Evolutionary conservation across 139 green algal species (phyloP).

Genomic region (Raphidocelis subcapitata): DNA sequence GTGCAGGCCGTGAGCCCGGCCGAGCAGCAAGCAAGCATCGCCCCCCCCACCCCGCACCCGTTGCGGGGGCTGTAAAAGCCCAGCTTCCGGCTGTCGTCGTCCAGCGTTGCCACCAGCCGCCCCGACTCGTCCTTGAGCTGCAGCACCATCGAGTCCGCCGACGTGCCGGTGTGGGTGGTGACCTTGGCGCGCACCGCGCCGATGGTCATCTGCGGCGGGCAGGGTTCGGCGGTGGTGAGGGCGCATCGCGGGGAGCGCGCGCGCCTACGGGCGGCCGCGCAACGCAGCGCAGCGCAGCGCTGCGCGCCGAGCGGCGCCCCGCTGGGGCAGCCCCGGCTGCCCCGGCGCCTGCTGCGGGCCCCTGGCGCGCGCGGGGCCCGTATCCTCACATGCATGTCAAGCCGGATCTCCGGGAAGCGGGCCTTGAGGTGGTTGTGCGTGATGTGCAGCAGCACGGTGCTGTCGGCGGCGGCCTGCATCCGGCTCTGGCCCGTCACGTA

Average conservation of each 20-base stretch:
- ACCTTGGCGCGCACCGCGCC: slow-evolving; percentile 89
- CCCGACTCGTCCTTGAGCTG: slow-evolving; percentile 80
- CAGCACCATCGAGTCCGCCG: slow-evolving; percentile 73
- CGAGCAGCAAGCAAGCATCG: too few relatives aligned
- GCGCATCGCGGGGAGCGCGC: neutral
- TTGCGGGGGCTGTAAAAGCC: slow-evolving; percentile 94
- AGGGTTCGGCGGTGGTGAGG: neutral
- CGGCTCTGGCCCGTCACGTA: slow-evolving; percentile 56
- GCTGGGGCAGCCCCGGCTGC: too few relatives aligned
- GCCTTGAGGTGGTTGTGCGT: slow-evolving; percentile 93
- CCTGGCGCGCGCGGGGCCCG: too few relatives aligned
- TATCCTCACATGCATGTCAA: slow-evolving; percentile 89
- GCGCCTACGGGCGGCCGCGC: neutral
- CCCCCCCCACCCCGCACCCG: too few relatives aligned
- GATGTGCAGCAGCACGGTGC: slow-evolving; percentile 85
- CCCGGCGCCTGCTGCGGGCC: too few relatives aligned
- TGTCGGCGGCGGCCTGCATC: slow-evolving; percentile 67
- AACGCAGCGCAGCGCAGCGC: neutral
- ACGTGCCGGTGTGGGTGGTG: slow-evolving; percentile 84
- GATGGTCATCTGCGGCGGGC: slow-evolving; percentile 71
- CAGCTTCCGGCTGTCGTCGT: slow-evolving; percentile 74
- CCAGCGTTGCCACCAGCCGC: slow-evolving; percentile 45
- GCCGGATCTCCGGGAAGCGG: slow-evolving; percentile 90
- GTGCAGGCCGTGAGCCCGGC: too few relatives aligned
- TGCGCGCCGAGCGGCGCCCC: too few relatives aligned